Base-by-base conservation (phyloP, 2,329 filamentous ascomycete genomes). In the Setomelanomma holmii region DNA sequence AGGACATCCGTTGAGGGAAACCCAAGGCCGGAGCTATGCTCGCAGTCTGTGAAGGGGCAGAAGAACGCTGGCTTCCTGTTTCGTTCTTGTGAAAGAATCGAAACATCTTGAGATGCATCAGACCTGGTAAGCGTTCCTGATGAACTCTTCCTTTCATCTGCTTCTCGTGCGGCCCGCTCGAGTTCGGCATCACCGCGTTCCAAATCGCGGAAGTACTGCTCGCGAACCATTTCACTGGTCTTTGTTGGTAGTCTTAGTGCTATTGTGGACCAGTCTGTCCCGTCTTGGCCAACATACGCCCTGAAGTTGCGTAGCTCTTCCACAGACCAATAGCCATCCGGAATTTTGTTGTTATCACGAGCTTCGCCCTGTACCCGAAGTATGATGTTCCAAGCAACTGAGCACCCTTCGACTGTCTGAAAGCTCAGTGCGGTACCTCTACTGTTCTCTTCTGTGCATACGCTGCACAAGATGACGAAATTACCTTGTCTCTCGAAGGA, bases 381-480 rank as follows among this genome's bases (percentile, higher is more conserved):
- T 88, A 97, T 46, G 34, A 46, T 12, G 7, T n/a, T 5, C 33
- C 43, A 46, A 14, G 39, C 96, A 53, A 86, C 80, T 14, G 89
- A 85, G 76, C 93, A 98, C 93, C 93, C 59, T 97, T 93, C 2
- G 91, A 88, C 77, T 97, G n/a, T 93, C 74, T 98, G 93, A 68
- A 98, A 98, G 72, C 92, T 96, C 54, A 98, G 82, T 21, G 93
- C 93, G 93, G 97, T 97, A 70, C 97, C 93, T 42, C 91, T 86
- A 47, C 89, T 89, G 76, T 86, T 92, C 49, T 86, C 84, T 69
- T 97, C 93, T 22, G 92, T 96, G n/a, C n/a, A n/a, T n/a, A n/a
- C n/a, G n/a, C n/a, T n/a, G n/a, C n/a, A n/a, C n/a, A n/a, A n/a
- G n/a, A n/a, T n/a, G n/a, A n/a, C n/a, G n/a, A n/a, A n/a, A n/a